phyloP scores from a whole-genome alignment of 176 grass and related monocot species.

The Rhynchospora pubera region DNA sequence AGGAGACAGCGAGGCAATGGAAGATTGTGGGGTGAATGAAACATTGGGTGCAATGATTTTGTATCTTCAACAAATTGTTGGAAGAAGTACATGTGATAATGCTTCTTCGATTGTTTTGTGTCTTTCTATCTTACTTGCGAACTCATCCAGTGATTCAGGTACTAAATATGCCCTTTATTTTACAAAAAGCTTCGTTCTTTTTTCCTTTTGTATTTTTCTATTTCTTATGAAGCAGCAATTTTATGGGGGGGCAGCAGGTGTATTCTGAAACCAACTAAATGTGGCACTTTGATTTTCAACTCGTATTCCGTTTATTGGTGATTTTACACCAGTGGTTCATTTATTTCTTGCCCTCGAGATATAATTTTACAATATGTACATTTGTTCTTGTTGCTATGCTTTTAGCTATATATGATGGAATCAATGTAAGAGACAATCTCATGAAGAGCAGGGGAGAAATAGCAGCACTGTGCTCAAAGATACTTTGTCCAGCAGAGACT shows the following conservation, averaged over 20 bases:
- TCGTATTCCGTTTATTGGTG: not conserved
- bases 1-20: conserved; percentile 20
- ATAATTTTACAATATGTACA: not conserved
- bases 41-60: conserved; percentile 53
- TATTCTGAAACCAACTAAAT: not conserved
- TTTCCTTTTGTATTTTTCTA: not conserved
- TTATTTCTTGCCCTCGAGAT: not conserved
- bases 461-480: conserved; percentile 48
- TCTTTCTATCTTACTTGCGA: conserved; percentile 56
- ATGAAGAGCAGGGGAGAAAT: conserved; percentile 31
- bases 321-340: not conserved
- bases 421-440: conserved; percentile 31
- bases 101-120: conserved; percentile 49
- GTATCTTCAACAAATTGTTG: conserved; percentile 59
- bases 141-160: conserved; percentile 36
- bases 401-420: conserved; percentile 4
- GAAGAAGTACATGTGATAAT: conserved; percentile 26
- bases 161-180: conserved; percentile 9
- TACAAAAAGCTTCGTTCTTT: not conserved
- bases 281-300: not conserved
- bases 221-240: not conserved
- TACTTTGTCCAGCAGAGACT: conserved; percentile 50
- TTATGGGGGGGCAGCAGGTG: not conserved
- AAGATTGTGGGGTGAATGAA: conserved; percentile 34
- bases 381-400: conserved; percentile 10